These are phyloP conservation scores for Cubamyces lactineus DNA, from an alignment of 768 basidiomycete species.

Conservation along the genomic window DNA sequence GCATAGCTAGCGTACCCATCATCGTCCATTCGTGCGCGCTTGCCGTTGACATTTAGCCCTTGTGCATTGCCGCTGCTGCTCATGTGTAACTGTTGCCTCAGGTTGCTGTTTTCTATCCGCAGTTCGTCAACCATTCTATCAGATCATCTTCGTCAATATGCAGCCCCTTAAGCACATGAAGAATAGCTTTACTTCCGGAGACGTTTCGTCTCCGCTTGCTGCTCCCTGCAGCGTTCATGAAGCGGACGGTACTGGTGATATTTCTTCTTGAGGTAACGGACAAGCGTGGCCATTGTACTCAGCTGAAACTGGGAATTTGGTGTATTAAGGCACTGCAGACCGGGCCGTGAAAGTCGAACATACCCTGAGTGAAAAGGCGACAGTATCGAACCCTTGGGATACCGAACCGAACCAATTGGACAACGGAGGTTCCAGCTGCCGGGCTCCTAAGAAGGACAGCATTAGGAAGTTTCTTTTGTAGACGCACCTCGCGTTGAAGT, in stretches of 20 bases:
- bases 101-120: conserved; percentile 51
- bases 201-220: conserved; percentile 43
- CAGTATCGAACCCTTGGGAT: conserved; percentile 60
- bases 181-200: conserved; percentile 52
- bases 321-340: background rate
- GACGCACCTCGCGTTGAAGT: conserved; percentile 69
- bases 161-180: background rate
- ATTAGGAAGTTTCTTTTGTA: background rate
- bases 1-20: conserved; percentile 43
- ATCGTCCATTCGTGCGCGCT: conserved; percentile 57
- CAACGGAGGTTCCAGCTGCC: conserved; percentile 80
- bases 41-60: conserved; percentile 59
- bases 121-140: conserved; percentile 55
- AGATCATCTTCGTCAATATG: background rate
- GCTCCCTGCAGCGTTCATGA: conserved; percentile 56
- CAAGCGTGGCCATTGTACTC: conserved; percentile 69
- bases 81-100: conserved; percentile 41
- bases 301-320: conserved; percentile 70
- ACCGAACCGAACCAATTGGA: conserved; percentile 77
- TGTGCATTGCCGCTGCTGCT: conserved; percentile 41
- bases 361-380: conserved; percentile 73
- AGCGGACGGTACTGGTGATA: conserved; percentile 56
- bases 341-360: background rate
- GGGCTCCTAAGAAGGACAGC: background rate
- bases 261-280: conserved; percentile 63